These are phyloP conservation scores for Neofusicoccum laricinum DNA, from an alignment of 2,329 filamentous ascomycete genomes.

Conservation along the genomic window DNA sequence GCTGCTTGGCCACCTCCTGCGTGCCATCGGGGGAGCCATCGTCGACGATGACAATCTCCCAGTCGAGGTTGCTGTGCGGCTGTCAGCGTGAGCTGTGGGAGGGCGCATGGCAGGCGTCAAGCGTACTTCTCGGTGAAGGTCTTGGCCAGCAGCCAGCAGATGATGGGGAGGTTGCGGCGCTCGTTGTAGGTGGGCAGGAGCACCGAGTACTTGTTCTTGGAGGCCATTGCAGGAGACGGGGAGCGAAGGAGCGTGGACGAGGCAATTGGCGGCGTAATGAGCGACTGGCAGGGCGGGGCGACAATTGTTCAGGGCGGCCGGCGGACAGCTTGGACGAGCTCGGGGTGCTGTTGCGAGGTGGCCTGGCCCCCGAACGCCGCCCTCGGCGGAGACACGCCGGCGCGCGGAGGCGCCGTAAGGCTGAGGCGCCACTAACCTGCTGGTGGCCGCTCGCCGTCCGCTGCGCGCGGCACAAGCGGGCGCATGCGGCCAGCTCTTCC, in stretches of 20 bases:
- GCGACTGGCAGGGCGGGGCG: slow-evolving; percentile 10
- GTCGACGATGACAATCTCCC: slow-evolving; percentile 97
- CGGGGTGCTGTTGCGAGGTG: background rate
- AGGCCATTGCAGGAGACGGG: slow-evolving; percentile 4
- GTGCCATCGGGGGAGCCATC: slow-evolving; percentile 97
- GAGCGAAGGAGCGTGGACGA: background rate
- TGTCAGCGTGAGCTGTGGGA: slow-evolving; percentile 55
- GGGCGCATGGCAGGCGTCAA: background rate
- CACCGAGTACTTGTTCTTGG: slow-evolving; percentile 75
- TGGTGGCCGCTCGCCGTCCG: background rate
- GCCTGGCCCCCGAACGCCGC: background rate
- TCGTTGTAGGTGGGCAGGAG: slow-evolving; percentile 99
- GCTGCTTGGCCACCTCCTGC: slow-evolving; percentile 83
- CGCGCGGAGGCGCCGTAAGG: background rate
- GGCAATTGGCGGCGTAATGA: slow-evolving; percentile 9
- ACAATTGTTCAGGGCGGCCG: background rate
- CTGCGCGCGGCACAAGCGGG: no score
- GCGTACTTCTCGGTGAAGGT: slow-evolving; percentile 84
- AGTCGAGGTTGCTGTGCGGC: slow-evolving; percentile 76
- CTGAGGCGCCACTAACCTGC: background rate
- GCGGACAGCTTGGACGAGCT: slow-evolving; percentile 7
- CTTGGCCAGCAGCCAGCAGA: slow-evolving; percentile 88
- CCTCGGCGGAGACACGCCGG: background rate
- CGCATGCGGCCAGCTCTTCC: background rate
- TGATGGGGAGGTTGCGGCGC: slow-evolving; percentile 92